Evolutionary conservation across 1,139 yeast species (phyloP).

Genomic region (Suhomyces chickasaworum): DNA sequence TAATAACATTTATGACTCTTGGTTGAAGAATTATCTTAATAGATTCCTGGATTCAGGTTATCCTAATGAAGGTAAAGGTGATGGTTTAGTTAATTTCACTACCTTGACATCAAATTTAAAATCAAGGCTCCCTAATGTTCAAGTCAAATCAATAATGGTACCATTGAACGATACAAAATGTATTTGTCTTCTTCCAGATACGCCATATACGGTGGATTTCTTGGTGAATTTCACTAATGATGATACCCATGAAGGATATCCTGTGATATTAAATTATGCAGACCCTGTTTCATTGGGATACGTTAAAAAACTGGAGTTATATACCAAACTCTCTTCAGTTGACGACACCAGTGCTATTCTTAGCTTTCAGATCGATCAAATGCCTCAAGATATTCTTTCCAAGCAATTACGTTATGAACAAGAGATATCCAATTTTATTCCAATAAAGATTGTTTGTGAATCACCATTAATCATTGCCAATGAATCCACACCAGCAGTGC

Average conservation of each 20-base stretch:
- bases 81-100: conserved; percentile 41
- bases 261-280: conserved; percentile 31
- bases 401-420: conserved; percentile 32
- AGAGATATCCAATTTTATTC: conserved; percentile 15
- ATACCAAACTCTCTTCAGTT: conserved; percentile 17
- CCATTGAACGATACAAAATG: conserved; percentile 33
- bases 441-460: conserved; percentile 76
- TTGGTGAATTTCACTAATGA: conserved; percentile 28
- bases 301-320: conserved; percentile 33
- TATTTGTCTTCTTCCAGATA: conserved; percentile 32
- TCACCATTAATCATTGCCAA: conserved; percentile 64
- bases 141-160: conserved; percentile 35
- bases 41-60: conserved; percentile 13
- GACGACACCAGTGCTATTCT: conserved; percentile 18
- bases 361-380: conserved; percentile 29
- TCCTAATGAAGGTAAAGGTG: conserved; percentile 42
- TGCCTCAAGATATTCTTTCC: conserved; percentile 25
- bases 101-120: conserved; percentile 33
- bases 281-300: conserved; percentile 41
- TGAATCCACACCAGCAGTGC: conserved; percentile 38
- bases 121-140: conserved; percentile 38
- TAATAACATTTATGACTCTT: conserved; percentile 52
- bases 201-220: conserved; percentile 26
- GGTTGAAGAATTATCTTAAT: conserved; percentile 39
- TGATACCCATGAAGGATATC: conserved; percentile 49